These are phyloP conservation scores for Ophiostoma sp. DNA, from an alignment of 2,329 filamentous ascomycete species.

Conservation along the genomic window DNA sequence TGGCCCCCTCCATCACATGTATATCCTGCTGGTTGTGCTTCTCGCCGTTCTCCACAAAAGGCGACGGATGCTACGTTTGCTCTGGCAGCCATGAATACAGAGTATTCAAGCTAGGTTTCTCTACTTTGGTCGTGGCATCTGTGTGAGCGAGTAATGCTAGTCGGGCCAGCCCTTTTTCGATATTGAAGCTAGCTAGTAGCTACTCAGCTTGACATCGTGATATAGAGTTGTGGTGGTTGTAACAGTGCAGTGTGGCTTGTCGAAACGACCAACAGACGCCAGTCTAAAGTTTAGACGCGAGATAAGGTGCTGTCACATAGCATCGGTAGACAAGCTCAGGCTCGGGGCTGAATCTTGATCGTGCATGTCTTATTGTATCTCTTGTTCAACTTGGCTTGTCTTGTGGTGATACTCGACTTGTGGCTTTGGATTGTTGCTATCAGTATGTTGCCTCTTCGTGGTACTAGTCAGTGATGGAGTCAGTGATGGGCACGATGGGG, in stretches of 20 bases:
- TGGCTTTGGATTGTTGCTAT: constrained; percentile 1
- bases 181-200: no score
- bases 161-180: no score
- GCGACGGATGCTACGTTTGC: background rate
- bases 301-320: background rate
- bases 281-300: background rate
- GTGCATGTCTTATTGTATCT: no score
- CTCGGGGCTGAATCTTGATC: no score
- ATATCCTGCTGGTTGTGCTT: background rate
- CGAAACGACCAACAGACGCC: background rate
- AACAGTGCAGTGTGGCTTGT: background rate
- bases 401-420: background rate
- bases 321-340: no score
- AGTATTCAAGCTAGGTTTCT: no score
- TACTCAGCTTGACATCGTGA: no score
- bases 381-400: background rate
- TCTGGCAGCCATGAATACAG: background rate
- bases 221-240: background rate
- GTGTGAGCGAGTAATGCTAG: no score
- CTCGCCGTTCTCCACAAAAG: background rate
- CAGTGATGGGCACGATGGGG: background rate
- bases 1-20: background rate
- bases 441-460: background rate
- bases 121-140: no score
- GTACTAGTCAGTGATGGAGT: background rate